Evolutionary conservation across 164 flowering plant species (phyloP).

Genomic region (Nelumbo lutea): DNA sequence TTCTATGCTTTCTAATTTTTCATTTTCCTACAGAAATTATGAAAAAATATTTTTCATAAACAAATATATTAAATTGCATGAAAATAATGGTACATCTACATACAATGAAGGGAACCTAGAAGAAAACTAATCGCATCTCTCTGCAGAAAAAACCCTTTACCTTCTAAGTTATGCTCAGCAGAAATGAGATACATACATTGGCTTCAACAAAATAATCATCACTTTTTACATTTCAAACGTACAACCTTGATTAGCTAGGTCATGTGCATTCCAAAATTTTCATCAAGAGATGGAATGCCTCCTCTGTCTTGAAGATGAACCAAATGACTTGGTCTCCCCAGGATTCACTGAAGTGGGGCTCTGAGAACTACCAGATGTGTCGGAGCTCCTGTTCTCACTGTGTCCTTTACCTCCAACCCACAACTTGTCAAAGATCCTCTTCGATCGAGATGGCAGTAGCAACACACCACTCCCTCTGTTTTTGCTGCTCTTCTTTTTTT

Average conservation of each 20-base stretch:
- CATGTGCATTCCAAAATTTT: neutral
- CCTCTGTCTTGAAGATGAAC: conserved; percentile 53
- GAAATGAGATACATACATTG: conserved; percentile 4
- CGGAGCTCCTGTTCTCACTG: conserved; percentile 58
- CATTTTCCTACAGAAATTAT: no score
- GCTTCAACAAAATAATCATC: conserved; percentile 1
- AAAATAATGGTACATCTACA: no score
- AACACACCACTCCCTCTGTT: conserved; percentile 23
- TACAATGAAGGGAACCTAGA: neutral
- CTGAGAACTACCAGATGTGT: conserved; percentile 65
- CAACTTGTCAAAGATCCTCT: conserved; percentile 71
- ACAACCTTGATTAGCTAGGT: neutral
- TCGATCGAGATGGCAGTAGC: conserved; percentile 68
- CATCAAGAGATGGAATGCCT: conserved; percentile 66
- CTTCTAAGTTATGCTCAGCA: neutral
- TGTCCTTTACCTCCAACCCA: conserved; percentile 52
- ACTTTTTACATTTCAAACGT: neutral
- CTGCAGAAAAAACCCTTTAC: conserved; percentile 7
- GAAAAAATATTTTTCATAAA: no score
- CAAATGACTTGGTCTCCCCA: conserved; percentile 49
- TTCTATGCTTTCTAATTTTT: no score
- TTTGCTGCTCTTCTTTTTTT: no score
- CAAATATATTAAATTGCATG: no score
- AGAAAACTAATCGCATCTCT: conserved; percentile 18
- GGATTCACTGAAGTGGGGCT: conserved; percentile 66